Percentiles rank a stretch among this genome's conserved stretches.
phyloP scores from a whole-genome alignment of 2,329 filamentous ascomycete genomes.

The Fusarium sp. region DNA sequence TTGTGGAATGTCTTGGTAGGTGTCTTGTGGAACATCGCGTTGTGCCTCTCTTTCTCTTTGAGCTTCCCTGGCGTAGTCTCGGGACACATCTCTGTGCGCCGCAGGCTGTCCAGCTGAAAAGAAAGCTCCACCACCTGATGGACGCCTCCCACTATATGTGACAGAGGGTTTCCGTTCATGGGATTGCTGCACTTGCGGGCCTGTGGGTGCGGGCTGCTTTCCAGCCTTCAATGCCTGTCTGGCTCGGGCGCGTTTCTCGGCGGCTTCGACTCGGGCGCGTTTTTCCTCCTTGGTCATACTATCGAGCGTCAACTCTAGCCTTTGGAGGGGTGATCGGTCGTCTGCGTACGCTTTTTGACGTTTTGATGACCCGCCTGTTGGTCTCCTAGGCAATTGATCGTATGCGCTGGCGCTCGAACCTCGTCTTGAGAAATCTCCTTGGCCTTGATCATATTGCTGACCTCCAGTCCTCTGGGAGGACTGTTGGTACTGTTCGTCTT shows the following conservation, averaged over 20 bases:
- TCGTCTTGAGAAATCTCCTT: conserved; percentile 40
- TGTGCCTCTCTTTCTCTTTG: conserved; percentile 24
- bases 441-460: conserved; percentile 32
- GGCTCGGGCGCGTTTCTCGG: conserved; percentile 78
- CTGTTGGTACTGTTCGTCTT: conserved; percentile 43
- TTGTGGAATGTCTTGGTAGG: conserved; percentile 21
- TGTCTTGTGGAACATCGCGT: conserved; percentile 20
- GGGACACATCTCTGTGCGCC: conserved; percentile 30
- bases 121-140: conserved; percentile 27
- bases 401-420: conserved; percentile 37
- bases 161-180: conserved; percentile 42
- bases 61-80: conserved; percentile 22
- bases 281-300: conserved; percentile 98
- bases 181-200: conserved; percentile 33
- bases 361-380: conserved; percentile 54
- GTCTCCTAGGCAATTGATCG: conserved; percentile 51
- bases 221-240: conserved; percentile 57
- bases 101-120: conserved; percentile 23
- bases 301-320: conserved; percentile 88
- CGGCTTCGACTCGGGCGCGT: conserved; percentile 83
- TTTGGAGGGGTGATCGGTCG: conserved; percentile 91
- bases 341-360: conserved; percentile 74
- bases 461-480: conserved; percentile 34
- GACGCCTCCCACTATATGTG: conserved; percentile 28
- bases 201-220: conserved; percentile 35